Evolutionary conservation across 2,329 filamentous ascomycete species (phyloP).

Genomic region (Xylaria sp.): DNA sequence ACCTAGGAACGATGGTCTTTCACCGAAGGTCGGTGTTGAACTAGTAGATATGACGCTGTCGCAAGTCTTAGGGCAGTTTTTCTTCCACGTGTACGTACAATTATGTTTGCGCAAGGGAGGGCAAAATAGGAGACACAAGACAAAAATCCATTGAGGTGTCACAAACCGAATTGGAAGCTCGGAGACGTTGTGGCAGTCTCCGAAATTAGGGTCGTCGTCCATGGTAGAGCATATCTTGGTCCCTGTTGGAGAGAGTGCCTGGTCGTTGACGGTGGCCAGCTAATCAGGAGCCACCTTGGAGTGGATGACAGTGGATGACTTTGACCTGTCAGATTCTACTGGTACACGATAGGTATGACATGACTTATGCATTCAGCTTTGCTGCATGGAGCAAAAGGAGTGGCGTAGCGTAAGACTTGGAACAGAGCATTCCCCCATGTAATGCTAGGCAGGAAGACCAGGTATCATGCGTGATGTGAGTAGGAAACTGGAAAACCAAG

Average conservation of each 20-base stretch:
- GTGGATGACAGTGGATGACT: constrained; percentile 26
- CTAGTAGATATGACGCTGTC: neutral
- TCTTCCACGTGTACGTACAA: neutral
- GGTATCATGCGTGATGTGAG: neutral
- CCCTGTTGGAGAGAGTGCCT: constrained; percentile 27
- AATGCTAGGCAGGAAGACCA: no score
- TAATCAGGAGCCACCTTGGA: constrained; percentile 27
- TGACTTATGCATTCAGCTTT: constrained; percentile 30
- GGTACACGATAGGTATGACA: constrained; percentile 33
- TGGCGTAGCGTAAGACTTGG: constrained; percentile 10
- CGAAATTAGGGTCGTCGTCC: constrained; percentile 22
- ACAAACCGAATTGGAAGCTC: constrained; percentile 30
- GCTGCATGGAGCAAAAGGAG: constrained; percentile 19
- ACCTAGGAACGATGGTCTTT: neutral
- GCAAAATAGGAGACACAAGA: neutral
- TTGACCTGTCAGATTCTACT: constrained; percentile 27
- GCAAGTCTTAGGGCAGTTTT: neutral
- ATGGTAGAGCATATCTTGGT: constrained; percentile 23
- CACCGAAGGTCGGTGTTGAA: constrained; percentile 8
- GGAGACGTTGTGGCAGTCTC: constrained; percentile 27
- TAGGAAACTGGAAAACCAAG: constrained; percentile 6
- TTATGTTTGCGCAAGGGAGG: neutral
- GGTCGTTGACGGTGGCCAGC: constrained; percentile 26
- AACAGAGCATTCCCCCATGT: neutral
- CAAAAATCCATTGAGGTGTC: constrained; percentile 1